A percentile compares a stretch with the other conserved stretches of the same genome.
phyloP scores from a whole-genome alignment of 192 early-diverging fungal species.

The Mortierella antarctica region DNA sequence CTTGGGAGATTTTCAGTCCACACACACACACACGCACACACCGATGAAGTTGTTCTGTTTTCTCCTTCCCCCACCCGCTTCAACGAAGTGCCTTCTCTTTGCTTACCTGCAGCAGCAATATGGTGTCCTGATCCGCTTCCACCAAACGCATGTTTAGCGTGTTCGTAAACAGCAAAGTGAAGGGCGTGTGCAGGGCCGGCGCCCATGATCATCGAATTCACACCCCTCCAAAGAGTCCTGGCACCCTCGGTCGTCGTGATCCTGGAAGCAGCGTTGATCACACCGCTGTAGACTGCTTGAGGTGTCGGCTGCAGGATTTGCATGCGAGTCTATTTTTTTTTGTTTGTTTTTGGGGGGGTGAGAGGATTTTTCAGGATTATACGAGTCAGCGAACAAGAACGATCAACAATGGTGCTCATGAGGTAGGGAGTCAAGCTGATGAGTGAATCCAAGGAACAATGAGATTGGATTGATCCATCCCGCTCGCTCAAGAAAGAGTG shows the following conservation, averaged over 20 bases:
- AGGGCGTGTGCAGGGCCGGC: constrained; percentile 96
- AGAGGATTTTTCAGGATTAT: not conserved
- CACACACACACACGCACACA: no score
- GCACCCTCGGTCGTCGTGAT: constrained; percentile 83
- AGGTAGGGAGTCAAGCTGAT: no score
- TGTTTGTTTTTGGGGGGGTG: no score
- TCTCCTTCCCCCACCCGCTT: not conserved
- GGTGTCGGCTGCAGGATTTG: constrained; percentile 82
- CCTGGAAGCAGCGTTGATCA: constrained; percentile 74
- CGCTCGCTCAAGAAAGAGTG: not conserved
- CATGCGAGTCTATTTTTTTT: constrained; percentile 84
- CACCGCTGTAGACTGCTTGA: constrained; percentile 75
- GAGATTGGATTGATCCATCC: not conserved
- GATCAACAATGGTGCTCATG: no score
- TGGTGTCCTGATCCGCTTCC: constrained; percentile 66
- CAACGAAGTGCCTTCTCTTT: not conserved
- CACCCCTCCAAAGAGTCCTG: constrained; percentile 89
- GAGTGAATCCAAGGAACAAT: no score
- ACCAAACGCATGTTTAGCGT: constrained; percentile 83
- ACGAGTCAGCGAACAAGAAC: not conserved
- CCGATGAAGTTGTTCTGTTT: not conserved
- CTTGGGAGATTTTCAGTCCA: no score
- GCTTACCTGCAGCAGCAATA: constrained; percentile 68
- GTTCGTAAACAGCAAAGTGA: constrained; percentile 95
- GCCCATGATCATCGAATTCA: constrained; percentile 91